Evolutionary conservation across 768 basidiomycete species (phyloP), one percentile per base, ranked within the genome.

Genomic region (Amanita rubescens): DNA sequence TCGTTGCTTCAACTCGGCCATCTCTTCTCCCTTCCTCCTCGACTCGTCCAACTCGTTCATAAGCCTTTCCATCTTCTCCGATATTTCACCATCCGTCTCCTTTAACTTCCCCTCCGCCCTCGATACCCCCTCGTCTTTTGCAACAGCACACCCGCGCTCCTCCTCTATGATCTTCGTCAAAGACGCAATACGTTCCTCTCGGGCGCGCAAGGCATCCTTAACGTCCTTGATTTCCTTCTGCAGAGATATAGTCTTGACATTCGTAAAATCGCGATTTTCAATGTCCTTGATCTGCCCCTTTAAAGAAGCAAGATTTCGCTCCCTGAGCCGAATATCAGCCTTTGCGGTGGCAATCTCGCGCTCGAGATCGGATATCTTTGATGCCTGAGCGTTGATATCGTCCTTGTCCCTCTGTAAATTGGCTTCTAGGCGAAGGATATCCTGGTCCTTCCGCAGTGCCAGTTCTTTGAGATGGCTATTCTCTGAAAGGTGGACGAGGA

Each of bases 171-270:
- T 43, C 20, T 25, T 30, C 15, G 38, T 44, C 17, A 53, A 24
- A 7, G 52, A 53, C 3, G 10, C 43, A n/a, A 53, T 53, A n/a
- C 52, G 42, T 20, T 41, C 42, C 14, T 53, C 52, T 5, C 52
- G 52, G 19, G 52, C 52, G 20, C 17, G 30, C 33, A 53, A 15
- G 14, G 52, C 52, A 3, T 53, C 52, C 17, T 37, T 44, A 0
- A 15, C 8, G 37, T 53, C 52, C 33, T 45, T 25, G 8, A 53
- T 25, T 33, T 53, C 52, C 15, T 53, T 43, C 33, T 53, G 52
- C 8, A 53, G 52, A 35, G 52, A 53, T 0, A 25, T 14, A 27
- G 46, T 44, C 41, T 53, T 43, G 10, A 19, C 34, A 43, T 53
- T 35, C 25, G 43, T 12, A 45, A 11, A 53, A 22, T 53, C 44